Percentiles rank a stretch among this genome's conserved stretches.
Conservation (phyloP, 805 yeast species). For the Yarrowia porcina region DNA sequence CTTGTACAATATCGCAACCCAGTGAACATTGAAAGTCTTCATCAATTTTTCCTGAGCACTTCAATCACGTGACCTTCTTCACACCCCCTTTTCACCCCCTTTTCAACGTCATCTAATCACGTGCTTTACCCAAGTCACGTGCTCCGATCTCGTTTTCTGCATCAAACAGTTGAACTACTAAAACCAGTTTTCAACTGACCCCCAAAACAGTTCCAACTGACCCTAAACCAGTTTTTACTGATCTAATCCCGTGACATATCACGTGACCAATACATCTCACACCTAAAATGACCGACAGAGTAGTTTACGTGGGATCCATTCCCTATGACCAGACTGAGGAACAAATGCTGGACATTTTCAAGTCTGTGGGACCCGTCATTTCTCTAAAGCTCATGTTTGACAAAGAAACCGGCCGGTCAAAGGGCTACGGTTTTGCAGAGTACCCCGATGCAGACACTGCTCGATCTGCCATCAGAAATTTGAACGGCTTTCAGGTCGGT, state of each 20-base stretch:
- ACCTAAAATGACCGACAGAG: conserved; percentile 33
- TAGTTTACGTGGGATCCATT: conserved; percentile 77
- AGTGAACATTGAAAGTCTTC: no score
- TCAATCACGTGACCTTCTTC: no score
- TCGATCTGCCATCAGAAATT: conserved; percentile 82
- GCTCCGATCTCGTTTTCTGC: background rate
- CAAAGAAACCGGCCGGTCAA: conserved; percentile 82
- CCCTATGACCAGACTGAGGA: conserved; percentile 95
- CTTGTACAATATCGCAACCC: no score
- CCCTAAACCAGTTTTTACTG: no score
- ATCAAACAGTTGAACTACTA: no score
- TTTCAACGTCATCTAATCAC: background rate
- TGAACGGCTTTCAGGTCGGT: conserved; percentile 75
- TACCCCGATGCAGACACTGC: conserved; percentile 84
- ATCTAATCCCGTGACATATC: background rate
- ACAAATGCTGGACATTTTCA: conserved; percentile 81
- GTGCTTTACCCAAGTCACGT: background rate
- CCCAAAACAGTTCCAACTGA: no score
- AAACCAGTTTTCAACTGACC: no score
- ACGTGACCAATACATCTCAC: background rate
- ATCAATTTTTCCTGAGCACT: no score
- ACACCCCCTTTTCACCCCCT: no score
- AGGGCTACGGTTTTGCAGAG: conserved; percentile 85
- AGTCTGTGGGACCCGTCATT: conserved; percentile 83
- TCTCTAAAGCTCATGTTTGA: conserved; percentile 76